Evolutionary conservation across 2,329 filamentous ascomycete genomes (phyloP).

Genomic region (Talaromyces sp.): DNA sequence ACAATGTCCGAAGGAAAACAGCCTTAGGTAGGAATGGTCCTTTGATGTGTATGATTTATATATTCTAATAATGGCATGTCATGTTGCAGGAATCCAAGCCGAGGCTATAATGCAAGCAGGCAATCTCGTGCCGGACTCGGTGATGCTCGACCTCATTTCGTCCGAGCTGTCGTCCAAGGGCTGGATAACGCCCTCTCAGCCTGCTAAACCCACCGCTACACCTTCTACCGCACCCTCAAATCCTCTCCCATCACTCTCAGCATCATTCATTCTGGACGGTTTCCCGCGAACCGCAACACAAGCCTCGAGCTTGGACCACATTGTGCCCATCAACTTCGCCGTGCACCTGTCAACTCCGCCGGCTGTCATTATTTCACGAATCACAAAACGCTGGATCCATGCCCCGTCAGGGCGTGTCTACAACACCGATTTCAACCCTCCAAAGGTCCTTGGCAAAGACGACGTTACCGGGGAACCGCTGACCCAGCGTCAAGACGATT

Average conservation of each 20-base stretch:
- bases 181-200: constrained; percentile 58
- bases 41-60: too few relatives aligned
- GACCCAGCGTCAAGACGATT: constrained; percentile 78
- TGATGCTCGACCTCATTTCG: constrained; percentile 88
- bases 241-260: constrained; percentile 51
- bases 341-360: constrained; percentile 81
- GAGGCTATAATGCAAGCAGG: constrained; percentile 83
- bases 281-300: constrained; percentile 86
- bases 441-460: constrained; percentile 72
- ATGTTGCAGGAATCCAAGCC: constrained; percentile 70
- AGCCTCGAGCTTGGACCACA: constrained; percentile 66
- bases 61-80: background rate
- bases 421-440: constrained; percentile 88
- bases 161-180: constrained; percentile 79
- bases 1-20: constrained; percentile 86
- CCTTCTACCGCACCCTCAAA: constrained; percentile 36
- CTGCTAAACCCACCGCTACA: background rate
- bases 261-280: constrained; percentile 92
- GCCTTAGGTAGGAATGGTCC: constrained; percentile 60
- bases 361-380: constrained; percentile 80
- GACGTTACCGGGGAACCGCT: constrained; percentile 86
- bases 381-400: constrained; percentile 90
- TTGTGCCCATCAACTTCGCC: constrained; percentile 92
- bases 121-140: constrained; percentile 80
- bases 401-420: constrained; percentile 86